Evolutionary conservation across 2,329 filamentous ascomycete genomes (phyloP).

Genomic region (Colletotrichum acutatum): DNA sequence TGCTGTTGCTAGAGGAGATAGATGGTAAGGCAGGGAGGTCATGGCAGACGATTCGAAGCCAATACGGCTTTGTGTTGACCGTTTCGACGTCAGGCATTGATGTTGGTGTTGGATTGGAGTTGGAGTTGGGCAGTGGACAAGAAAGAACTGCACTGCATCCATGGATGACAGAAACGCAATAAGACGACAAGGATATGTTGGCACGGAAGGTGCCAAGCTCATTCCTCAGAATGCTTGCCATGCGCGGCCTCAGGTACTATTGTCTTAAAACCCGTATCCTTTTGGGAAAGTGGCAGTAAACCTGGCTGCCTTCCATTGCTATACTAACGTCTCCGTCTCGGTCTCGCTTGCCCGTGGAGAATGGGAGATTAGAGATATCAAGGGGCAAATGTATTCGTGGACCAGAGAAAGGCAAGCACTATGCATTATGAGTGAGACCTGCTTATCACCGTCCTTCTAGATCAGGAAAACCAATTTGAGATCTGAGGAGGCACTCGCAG

Average conservation of each 20-base stretch:
- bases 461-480: background rate
- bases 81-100: background rate
- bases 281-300: background rate
- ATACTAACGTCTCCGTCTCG: background rate
- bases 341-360: background rate
- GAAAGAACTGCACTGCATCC: background rate
- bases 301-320: background rate
- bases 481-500: background rate
- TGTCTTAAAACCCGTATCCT: background rate
- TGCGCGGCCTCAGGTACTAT: slow-evolving; percentile 4
- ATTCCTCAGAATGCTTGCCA: background rate
- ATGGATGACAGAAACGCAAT: background rate
- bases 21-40: background rate
- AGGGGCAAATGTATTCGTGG: background rate
- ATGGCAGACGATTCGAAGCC: background rate
- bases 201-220: background rate
- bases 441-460: background rate
- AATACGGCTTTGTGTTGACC: background rate
- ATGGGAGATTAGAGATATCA: background rate
- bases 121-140: background rate
- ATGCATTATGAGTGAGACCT: background rate
- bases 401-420: background rate
- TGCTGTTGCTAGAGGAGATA: background rate
- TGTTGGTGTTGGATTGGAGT: background rate
- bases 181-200: slow-evolving; percentile 12